phyloP scores from a whole-genome alignment of 2,329 filamentous ascomycete genomes.

The Trichophaea hybrida region DNA sequence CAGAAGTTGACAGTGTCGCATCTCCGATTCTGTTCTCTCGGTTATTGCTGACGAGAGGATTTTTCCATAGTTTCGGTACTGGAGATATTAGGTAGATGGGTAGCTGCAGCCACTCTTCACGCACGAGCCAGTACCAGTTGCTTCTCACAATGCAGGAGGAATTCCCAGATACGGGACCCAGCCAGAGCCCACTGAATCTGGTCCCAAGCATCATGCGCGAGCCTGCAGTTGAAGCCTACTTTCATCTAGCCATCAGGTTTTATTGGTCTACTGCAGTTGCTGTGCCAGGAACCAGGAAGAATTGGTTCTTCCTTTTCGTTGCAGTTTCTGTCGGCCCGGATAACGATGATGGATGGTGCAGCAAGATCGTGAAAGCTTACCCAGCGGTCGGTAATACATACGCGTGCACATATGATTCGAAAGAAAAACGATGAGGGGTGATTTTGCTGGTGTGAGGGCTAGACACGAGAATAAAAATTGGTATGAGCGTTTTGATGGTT shows the following conservation, averaged over 20 bases:
- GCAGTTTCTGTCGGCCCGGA: neutral
- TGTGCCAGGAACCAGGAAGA: neutral
- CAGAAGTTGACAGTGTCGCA: neutral
- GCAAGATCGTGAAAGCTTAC: neutral
- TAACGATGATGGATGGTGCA: neutral
- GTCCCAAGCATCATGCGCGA: neutral
- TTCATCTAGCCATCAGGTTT: neutral
- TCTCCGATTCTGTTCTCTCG: neutral
- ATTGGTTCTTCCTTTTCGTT: neutral
- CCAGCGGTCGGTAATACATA: neutral
- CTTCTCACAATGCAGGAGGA: neutral
- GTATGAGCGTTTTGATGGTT: neutral
- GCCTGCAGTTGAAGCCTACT: neutral
- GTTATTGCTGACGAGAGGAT: neutral
- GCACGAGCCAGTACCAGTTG: neutral
- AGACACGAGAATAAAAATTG: neutral
- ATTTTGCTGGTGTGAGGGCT: neutral
- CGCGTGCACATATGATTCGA: neutral
- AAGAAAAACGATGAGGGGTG: neutral
- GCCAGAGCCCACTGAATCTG: neutral
- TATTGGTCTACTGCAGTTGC: slow-evolving; percentile 2
- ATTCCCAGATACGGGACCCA: slow-evolving; percentile 2
- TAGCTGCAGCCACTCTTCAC: neutral
- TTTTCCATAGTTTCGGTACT: slow-evolving; percentile 3
- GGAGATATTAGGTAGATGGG: neutral